Evolutionary conservation across 495 filamentous ascomycete genomes (phyloP), one percentile per base, ranked within the genome.

Genomic region (Penicillium alfredii): DNA sequence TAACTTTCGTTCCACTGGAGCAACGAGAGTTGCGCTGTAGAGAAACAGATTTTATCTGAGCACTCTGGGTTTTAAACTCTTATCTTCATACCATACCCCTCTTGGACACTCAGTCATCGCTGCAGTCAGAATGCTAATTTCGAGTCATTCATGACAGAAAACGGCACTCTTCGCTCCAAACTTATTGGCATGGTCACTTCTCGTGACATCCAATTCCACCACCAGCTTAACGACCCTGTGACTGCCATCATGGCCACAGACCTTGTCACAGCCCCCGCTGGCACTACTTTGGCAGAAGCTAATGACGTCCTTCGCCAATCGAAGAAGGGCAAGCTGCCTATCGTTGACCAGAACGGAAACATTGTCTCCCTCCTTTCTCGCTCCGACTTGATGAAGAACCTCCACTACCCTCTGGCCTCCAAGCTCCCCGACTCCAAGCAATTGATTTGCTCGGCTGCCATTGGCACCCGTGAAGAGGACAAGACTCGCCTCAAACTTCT

Each of bases 1-100:
- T 96, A 95, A 98, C 92, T 98, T 98, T 98, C 92, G 93, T 97
- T 98, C 93, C 86, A 86, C 93, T 88, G 86, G 72, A 82, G 78
- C 85, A 77, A 74, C 73, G 76, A 67, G 51, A 75, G 81, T 80
- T 74, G 84, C 81, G 67, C 67, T 94, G 88, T 73, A 86, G 87
- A 89, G 60, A 76, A 67, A 53, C 64, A 59, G 57, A 72, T 68
- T 55, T 53, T 46, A 61, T 63, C 61, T 72, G 67, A 69, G 31
- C 40, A 47, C 27, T 33, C 32, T 29, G 25, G 28, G 26, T 18
- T 32, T 9, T 41, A 23, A 50, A 21, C 25, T 44, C 35, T 12
- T 41, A 29, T 28, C 13, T 45, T n/a, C n/a, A n/a, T n/a, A n/a
- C n/a, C n/a, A n/a, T n/a, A n/a, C n/a, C n/a, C n/a, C n/a, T n/a